These are phyloP conservation scores for Aspergillus luchuensis DNA, from an alignment of 2,329 filamentous ascomycete species.

Conservation along the genomic window DNA sequence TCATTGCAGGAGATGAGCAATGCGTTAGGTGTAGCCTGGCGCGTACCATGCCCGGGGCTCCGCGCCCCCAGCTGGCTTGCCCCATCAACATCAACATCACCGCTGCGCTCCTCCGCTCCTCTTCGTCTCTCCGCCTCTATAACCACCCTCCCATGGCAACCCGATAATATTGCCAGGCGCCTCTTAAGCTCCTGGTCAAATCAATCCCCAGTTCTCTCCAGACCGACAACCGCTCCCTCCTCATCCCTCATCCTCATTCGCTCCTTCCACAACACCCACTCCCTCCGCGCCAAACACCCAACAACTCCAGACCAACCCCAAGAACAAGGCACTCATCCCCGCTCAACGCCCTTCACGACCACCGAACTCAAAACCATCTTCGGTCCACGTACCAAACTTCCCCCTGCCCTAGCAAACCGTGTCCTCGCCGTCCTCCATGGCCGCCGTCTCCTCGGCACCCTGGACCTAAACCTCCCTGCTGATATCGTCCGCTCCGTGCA, in stretches of 20 bases:
- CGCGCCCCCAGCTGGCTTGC: conserved; percentile 29
- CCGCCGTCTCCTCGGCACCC: conserved; percentile 47
- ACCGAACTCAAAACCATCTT: conserved; percentile 41
- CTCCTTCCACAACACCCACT: conserved; percentile 26
- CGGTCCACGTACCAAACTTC: conserved; percentile 30
- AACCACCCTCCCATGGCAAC: conserved; percentile 15
- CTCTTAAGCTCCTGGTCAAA: conserved; percentile 13
- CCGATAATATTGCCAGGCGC: conserved; percentile 20
- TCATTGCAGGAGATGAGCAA: conserved; percentile 44
- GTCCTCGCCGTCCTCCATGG: conserved; percentile 45
- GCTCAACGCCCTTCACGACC: conserved; percentile 34
- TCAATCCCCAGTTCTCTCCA: not conserved
- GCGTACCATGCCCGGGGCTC: conserved; percentile 41
- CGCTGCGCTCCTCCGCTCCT: conserved; percentile 20
- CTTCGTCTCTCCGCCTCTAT: conserved; percentile 23
- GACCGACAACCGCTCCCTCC: too few species aligned
- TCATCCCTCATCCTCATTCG: conserved; percentile 4
- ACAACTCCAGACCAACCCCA: conserved; percentile 11
- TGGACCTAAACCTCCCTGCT: conserved; percentile 46
- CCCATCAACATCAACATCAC: conserved; percentile 14
- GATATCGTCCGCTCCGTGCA: conserved; percentile 40
- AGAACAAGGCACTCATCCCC: conserved; percentile 33
- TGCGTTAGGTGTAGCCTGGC: conserved; percentile 46
- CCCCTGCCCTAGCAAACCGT: conserved; percentile 39
- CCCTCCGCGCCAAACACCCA: conserved; percentile 16